Conservation (phyloP, 106 monocot species). For the Dendrobium huoshanense region DNA sequence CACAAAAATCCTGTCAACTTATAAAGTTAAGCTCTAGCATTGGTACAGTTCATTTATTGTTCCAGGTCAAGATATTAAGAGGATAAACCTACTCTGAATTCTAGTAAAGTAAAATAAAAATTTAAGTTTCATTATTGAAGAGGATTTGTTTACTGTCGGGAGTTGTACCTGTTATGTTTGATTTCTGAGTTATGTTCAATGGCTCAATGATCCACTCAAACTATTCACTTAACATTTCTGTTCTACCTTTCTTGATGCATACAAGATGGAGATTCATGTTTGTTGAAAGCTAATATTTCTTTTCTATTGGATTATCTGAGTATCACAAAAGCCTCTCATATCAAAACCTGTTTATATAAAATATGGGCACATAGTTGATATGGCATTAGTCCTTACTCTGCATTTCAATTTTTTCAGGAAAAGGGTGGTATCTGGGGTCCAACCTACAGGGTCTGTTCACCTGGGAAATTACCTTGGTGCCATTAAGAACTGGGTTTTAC, state of each 20-base stretch:
- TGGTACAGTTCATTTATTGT: not conserved
- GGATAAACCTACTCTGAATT: not conserved
- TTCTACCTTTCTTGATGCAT: not conserved
- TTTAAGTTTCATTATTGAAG: not conserved
- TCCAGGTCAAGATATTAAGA: not conserved
- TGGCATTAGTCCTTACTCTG: not conserved
- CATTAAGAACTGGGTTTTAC: constrained; percentile 85
- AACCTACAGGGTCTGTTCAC: constrained; percentile 95
- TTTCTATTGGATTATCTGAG: not conserved
- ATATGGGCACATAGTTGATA: not conserved
- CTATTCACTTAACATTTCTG: not conserved
- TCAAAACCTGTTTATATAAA: not conserved
- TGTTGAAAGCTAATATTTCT: not conserved
- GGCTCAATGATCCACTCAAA: not conserved
- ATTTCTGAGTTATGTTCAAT: not conserved
- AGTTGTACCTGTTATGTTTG: not conserved
- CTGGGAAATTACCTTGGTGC: constrained; percentile 97
- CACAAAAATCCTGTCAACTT: not conserved
- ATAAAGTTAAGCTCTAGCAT: not conserved
- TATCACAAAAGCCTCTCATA: not conserved
- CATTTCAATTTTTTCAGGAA: constrained; percentile 43
- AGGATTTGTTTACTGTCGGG: not conserved
- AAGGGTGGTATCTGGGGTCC: constrained; percentile 94
- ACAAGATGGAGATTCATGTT: not conserved
- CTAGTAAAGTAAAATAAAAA: not conserved